Conservation (phyloP, 805 yeast species). For the Hanseniaspora hatyaiensis region DNA sequence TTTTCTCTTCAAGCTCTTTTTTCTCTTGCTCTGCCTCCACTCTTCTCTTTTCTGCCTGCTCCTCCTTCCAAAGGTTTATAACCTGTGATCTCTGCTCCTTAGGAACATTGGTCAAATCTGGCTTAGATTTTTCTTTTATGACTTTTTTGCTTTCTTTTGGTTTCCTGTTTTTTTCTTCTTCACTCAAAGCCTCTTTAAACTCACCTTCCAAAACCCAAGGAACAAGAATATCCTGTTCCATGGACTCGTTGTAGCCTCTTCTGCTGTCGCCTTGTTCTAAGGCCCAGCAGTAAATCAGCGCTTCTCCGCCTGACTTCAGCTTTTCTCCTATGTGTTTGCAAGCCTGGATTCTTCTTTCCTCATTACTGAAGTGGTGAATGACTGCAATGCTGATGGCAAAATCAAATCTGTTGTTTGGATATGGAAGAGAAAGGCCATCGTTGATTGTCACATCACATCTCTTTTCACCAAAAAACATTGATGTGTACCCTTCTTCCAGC, state of each 20-base stretch:
- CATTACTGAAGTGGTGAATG: conserved; percentile 86
- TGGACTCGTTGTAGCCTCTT: conserved; percentile 83
- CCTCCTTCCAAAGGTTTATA: conserved; percentile 25
- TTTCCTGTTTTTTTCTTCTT: conserved; percentile 19
- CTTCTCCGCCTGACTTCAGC: conserved; percentile 49
- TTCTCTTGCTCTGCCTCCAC: conserved; percentile 18
- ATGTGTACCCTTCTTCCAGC: conserved; percentile 4
- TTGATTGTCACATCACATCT: conserved; percentile 53
- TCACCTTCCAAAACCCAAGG: conserved; percentile 79
- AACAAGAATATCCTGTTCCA: conserved; percentile 84
- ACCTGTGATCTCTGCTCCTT: conserved; percentile 24
- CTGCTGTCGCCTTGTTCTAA: conserved; percentile 78
- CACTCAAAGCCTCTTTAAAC: conserved; percentile 30
- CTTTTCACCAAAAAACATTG: conserved; percentile 14
- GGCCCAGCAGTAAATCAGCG: conserved; percentile 91
- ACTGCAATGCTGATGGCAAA: conserved; percentile 95
- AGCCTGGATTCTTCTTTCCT: conserved; percentile 65
- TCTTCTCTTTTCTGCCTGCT: conserved; percentile 22
- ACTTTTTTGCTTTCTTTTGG: conserved; percentile 25
- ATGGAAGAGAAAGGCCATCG: conserved; percentile 66
- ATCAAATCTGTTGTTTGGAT: conserved; percentile 39
- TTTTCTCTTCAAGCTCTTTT: conserved; percentile 20
- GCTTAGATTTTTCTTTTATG: conserved; percentile 20
- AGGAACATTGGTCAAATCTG: conserved; percentile 24
- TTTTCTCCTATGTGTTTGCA: conserved; percentile 54